A percentile compares a stretch with the other conserved stretches of the same genome.
Evolutionary conservation across 306 rosid genomes (phyloP).

Genomic region (Cercis canadensis): DNA sequence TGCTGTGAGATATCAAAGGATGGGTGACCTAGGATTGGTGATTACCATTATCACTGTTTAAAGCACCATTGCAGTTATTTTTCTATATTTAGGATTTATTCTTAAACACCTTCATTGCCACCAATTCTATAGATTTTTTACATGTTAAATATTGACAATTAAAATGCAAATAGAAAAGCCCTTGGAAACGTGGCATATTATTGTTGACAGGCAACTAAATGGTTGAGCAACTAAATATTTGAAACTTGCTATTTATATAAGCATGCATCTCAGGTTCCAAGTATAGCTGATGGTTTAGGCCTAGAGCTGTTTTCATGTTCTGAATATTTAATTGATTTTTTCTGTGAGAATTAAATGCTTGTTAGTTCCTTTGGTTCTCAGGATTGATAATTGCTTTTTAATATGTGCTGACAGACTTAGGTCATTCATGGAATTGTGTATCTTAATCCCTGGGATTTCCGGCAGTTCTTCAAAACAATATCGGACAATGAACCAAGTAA

Average conservation of each 20-base stretch:
- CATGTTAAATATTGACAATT: too few relatives aligned
- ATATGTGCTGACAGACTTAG: conserved; percentile 68
- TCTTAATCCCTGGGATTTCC: conserved; percentile 78
- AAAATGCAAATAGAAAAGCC: too few relatives aligned
- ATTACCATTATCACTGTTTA: neutral
- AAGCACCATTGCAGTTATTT: neutral
- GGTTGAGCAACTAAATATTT: neutral
- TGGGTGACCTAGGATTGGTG: conserved; percentile 15
- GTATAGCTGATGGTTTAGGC: conserved; percentile 30
- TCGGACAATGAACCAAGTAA: conserved; percentile 54
- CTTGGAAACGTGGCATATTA: too few relatives aligned
- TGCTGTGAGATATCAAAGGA: neutral
- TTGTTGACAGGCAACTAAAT: neutral
- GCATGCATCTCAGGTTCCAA: conserved; percentile 21
- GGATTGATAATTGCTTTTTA: conserved; percentile 21
- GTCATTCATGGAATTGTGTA: conserved; percentile 93
- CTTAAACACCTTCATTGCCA: too few relatives aligned
- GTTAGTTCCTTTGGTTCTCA: conserved; percentile 6
- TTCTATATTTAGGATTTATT: too few relatives aligned
- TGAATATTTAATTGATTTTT: conserved; percentile 19
- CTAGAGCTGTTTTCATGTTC: neutral
- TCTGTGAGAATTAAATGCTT: neutral
- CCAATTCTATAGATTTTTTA: too few relatives aligned
- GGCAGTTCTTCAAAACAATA: conserved; percentile 63
- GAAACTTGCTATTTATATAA: neutral